phyloP scores from a whole-genome alignment of 345 rosid genomes.

The Lagerstroemia speciosa region DNA sequence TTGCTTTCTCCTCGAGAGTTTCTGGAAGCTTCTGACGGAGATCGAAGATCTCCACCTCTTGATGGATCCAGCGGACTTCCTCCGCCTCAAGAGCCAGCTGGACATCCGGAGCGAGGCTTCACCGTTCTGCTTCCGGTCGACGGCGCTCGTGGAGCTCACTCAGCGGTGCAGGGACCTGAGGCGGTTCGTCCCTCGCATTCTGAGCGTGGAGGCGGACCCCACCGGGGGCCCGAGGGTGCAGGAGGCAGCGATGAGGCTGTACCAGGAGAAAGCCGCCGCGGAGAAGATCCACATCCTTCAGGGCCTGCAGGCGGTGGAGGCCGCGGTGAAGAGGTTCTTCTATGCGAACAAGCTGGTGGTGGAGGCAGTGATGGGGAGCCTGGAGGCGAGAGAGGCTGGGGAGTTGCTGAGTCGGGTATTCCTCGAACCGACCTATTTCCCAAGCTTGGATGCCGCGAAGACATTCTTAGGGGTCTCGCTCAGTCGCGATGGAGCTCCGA shows the following conservation, averaged over 20 bases:
- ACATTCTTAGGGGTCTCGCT: conserved; percentile 78
- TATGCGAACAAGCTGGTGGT: conserved; percentile 59
- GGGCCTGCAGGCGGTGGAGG: conserved; percentile 66
- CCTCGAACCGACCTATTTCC: conserved; percentile 85
- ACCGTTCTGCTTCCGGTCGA: conserved; percentile 57
- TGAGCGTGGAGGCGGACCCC: conserved; percentile 85
- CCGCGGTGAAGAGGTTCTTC: conserved; percentile 68
- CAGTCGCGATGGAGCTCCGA: neutral
- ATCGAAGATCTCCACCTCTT: conserved; percentile 31
- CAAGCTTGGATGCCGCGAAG: conserved; percentile 97
- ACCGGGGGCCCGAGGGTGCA: conserved; percentile 85
- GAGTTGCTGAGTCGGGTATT: conserved; percentile 76
- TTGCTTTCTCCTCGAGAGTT: conserved; percentile 26
- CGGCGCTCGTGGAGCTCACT: conserved; percentile 52
- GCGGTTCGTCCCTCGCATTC: conserved; percentile 59
- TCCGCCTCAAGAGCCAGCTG: conserved; percentile 27
- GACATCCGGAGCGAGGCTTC: conserved; percentile 17
- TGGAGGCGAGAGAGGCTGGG: conserved; percentile 52
- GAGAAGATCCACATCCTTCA: conserved; percentile 64
- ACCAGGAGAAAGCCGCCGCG: conserved; percentile 38
- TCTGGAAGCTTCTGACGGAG: conserved; percentile 32
- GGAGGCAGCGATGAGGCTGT: conserved; percentile 85
- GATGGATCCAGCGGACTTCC: conserved; percentile 41
- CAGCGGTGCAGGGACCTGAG: conserved; percentile 52
- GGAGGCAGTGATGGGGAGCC: conserved; percentile 73